Base-by-base conservation (phyloP, 2,329 filamentous ascomycete genomes). In the Macrophomina phaseolina region DNA sequence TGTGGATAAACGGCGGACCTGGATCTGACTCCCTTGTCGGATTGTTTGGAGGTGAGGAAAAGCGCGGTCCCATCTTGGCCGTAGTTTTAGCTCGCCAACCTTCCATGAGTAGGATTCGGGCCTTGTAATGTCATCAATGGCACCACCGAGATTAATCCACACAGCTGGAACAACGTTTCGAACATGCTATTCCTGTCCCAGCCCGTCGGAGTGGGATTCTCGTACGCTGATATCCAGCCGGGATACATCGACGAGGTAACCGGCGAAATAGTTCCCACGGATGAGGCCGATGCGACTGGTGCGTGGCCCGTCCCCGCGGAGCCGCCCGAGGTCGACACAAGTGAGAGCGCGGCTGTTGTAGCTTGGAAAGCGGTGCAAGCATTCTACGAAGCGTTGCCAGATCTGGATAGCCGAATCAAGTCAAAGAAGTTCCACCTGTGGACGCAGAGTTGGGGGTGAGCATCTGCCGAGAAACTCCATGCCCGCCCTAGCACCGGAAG, bases 101-200 rank as follows among this genome's bases (percentile, higher is more conserved):
- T 34, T 76, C 18, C 55, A 14, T 28, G 11, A 79, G 72, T 32
- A 66, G 65, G 62, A 52, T 73, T 79, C 48, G 80, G 80, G 11
- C 80, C 80, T 52, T 82, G 80, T 70, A 76, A 76, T 67, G 72
- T 82, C 32, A 78, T 75, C 5, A 73, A 79, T 63, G 63, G 75
- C 23, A 75, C 70, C 4, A 78, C 72, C 18, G 53, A 73, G 64
- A 51, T 79, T 73, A 90, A 90, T 72, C 85, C 85, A 4, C 85
- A 87, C 76, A 83, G 83, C 8, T 90, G 86, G 85, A 87, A 83
- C 70, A 83, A 87, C 68, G 82, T 83, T 32, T 85, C 83, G 42
- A 89, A 88, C 72, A 78, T 90, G 75, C 77, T 90, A 9, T 89
- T 88, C 76, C 79, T 90, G 62, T 86, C 85, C 64, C 86, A 89